Conservation (phyloP, 805 yeast genomes). For the Helenozyma baotianmanensis region DNA sequence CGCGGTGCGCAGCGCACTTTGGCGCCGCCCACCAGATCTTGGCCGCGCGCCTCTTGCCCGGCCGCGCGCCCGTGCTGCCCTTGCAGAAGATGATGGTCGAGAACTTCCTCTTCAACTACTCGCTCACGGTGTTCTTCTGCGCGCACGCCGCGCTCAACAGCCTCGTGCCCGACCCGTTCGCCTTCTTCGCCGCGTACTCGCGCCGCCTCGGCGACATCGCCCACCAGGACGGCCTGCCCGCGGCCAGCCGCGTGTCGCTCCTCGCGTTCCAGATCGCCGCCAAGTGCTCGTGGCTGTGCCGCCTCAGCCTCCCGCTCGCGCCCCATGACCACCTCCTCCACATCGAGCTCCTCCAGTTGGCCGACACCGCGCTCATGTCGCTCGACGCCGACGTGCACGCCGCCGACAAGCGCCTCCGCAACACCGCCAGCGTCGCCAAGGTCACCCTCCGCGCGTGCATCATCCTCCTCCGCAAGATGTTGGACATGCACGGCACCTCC, state of each 20-base stretch:
- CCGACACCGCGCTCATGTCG: conserved; percentile 5
- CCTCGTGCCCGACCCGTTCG: conserved; percentile 13
- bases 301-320: conserved; percentile 8
- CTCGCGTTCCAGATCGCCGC: conserved; percentile 15
- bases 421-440: conserved; percentile 9
- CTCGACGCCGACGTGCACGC: conserved; percentile 1
- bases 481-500: conserved; percentile 1
- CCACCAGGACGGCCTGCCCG: conserved; percentile 4
- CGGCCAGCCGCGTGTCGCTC: conserved; percentile 7
- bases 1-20: conserved; percentile 14
- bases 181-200: conserved; percentile 6
- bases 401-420: background rate
- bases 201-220: conserved; percentile 4
- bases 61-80: conserved; percentile 2
- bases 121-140: conserved; percentile 13
- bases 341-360: conserved; percentile 4
- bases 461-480: conserved; percentile 9
- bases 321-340: conserved; percentile 1
- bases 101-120: conserved; percentile 14
- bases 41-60: conserved; percentile 1
- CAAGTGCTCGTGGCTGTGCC: conserved; percentile 16
- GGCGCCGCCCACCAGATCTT: conserved; percentile 10
- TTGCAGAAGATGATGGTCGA: conserved; percentile 12
- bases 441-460: conserved; percentile 8
- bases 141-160: conserved; percentile 6